These are phyloP conservation scores for Paramecium tetraurelia DNA, from an alignment of 73 alveolate species.

Conservation along the genomic window DNA sequence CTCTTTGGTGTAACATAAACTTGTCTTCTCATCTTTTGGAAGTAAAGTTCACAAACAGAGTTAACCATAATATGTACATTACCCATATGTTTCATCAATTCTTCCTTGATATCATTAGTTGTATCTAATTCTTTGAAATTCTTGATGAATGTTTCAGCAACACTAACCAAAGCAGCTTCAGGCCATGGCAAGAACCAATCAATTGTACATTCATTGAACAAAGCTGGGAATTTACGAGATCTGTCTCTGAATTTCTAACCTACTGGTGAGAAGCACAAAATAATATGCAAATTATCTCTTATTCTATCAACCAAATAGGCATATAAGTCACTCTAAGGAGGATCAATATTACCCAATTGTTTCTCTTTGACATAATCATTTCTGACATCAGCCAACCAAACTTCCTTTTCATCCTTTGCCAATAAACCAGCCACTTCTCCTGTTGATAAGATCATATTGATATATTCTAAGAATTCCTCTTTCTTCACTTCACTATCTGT, in stretches of 20 bases:
- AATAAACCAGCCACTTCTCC: slow-evolving; percentile 99
- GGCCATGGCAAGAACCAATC: slow-evolving; percentile 99
- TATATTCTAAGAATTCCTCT: slow-evolving; percentile 98
- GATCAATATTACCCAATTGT: slow-evolving; percentile 89
- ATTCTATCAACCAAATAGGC: slow-evolving; percentile 96
- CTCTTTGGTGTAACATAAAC: slow-evolving; percentile 99
- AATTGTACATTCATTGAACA: slow-evolving; percentile 98
- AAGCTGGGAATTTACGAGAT: slow-evolving; percentile 99
- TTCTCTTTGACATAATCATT: slow-evolving; percentile 85
- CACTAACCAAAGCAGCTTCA: slow-evolving; percentile 98
- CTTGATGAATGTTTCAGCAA: slow-evolving; percentile 86
- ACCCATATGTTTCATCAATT: slow-evolving; percentile 97
- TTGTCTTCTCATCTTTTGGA: slow-evolving; percentile 98
- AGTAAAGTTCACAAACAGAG: slow-evolving; percentile 94
- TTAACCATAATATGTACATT: slow-evolving; percentile 96
- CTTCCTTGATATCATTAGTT: slow-evolving; percentile 85
- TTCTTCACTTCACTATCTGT: slow-evolving; percentile 99
- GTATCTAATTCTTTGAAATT: slow-evolving; percentile 85
- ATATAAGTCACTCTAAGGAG: slow-evolving; percentile 83
- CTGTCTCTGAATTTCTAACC: slow-evolving; percentile 98
- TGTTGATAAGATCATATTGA: slow-evolving; percentile 95
- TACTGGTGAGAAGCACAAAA: slow-evolving; percentile 99
- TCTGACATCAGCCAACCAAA: slow-evolving; percentile 81
- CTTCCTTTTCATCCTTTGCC: slow-evolving; percentile 98
- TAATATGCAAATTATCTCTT: slow-evolving; percentile 97